phyloP scores from a whole-genome alignment of 805 yeast genomes.

The Ogataea degrootiae region DNA sequence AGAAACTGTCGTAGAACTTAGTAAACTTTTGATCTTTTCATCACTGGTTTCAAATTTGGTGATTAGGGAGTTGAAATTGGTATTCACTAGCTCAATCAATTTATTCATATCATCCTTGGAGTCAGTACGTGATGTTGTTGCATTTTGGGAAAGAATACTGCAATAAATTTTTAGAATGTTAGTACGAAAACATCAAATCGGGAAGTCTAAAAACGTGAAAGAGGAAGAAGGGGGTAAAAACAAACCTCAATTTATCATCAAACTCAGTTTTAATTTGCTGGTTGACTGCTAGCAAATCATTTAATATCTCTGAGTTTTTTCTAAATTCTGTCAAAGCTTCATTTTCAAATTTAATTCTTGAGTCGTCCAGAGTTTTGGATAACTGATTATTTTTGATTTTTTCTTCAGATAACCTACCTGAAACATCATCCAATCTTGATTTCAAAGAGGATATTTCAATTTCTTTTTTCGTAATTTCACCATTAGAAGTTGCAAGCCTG shows the following conservation, averaged over 20 bases:
- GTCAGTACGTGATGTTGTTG: no score
- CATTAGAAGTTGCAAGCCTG: slow-evolving; percentile 5
- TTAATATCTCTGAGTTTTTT: slow-evolving; percentile 1
- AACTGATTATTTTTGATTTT: slow-evolving; percentile 33
- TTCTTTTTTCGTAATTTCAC: slow-evolving; percentile 9
- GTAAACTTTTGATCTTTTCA: no score
- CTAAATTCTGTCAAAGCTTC: slow-evolving; percentile 8
- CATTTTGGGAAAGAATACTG: no score
- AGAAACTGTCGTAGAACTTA: no score
- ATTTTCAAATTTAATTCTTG: slow-evolving; percentile 7
- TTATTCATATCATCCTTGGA: no score
- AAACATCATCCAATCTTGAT: slow-evolving; percentile 36
- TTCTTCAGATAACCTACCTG: slow-evolving; percentile 45
- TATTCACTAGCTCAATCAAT: no score
- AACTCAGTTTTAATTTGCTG: not conserved
- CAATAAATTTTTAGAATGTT: not conserved
- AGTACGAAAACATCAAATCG: not conserved
- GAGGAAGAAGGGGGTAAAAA: not conserved
- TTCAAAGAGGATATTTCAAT: slow-evolving; percentile 30
- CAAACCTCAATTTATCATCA: slow-evolving; percentile 2
- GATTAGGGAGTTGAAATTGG: no score
- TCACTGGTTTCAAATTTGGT: not conserved
- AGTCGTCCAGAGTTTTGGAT: slow-evolving; percentile 16
- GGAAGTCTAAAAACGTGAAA: no score
- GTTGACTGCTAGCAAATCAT: not conserved